Percentiles rank a stretch among this genome's conserved stretches.
phyloP scores from a whole-genome alignment of 129 eudicot genomes.

The Smallanthus sonchifolius region DNA sequence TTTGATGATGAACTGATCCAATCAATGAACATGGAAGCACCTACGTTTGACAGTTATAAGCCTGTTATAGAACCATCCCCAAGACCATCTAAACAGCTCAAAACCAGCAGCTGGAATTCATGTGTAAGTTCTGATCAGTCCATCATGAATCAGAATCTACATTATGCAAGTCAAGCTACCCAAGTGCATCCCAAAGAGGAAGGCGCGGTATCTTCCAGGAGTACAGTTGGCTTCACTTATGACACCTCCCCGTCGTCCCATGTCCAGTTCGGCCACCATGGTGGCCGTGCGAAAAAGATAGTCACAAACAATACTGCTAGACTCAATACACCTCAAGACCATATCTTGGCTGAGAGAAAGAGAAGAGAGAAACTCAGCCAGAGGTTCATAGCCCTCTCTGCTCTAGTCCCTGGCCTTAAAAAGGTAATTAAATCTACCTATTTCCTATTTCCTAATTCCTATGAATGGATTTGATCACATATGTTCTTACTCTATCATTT shows the following conservation, averaged over 20 bases:
- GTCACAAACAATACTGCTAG: not conserved
- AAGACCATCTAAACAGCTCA: conserved; percentile 51
- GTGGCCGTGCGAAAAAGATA: not conserved
- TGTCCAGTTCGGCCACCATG: conserved; percentile 20
- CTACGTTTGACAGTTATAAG: conserved; percentile 17
- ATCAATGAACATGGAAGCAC: conserved; percentile 21
- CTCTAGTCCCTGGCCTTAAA: conserved; percentile 61
- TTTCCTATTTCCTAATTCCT: not conserved
- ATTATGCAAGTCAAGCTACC: not conserved
- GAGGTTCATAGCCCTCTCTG: conserved; percentile 52
- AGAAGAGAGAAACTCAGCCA: conserved; percentile 50
- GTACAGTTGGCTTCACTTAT: conserved; percentile 9
- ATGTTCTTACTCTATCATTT: not conserved
- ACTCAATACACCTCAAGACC: conserved; percentile 34
- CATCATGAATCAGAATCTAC: conserved; percentile 22
- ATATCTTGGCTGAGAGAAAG: conserved; percentile 52
- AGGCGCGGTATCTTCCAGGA: conserved; percentile 25
- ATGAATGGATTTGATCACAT: not conserved
- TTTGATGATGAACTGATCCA: conserved; percentile 15
- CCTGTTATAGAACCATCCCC: conserved; percentile 26
- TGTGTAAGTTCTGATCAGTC: conserved; percentile 22
- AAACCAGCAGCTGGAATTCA: conserved; percentile 39
- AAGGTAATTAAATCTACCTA: conserved; percentile 34
- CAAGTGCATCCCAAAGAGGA: conserved; percentile 58
- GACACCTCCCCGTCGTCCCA: not conserved